phyloP scores from a whole-genome alignment of 2,329 filamentous ascomycete genomes.

The Emydomyces testavorans region DNA sequence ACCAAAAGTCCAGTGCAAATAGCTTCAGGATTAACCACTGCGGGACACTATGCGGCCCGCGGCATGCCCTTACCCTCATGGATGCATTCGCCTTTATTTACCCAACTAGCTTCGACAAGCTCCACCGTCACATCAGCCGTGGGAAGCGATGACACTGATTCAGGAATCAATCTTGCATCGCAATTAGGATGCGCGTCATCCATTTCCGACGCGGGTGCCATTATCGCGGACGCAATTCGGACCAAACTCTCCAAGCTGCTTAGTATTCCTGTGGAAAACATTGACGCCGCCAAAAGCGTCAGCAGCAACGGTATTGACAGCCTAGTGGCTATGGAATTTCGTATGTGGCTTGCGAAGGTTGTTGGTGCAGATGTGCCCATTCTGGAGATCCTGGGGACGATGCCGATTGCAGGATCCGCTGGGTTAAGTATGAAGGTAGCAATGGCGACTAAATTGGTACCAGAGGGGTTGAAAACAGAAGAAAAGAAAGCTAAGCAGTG shows the following conservation, averaged over 20 bases:
- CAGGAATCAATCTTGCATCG: constrained; percentile 5
- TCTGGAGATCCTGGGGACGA: constrained; percentile 16
- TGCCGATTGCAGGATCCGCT: constrained; percentile 6
- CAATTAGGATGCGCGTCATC: constrained; percentile 3
- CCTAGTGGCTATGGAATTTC: constrained; percentile 25
- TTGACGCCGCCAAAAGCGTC: constrained; percentile 14
- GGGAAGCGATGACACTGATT: constrained; percentile 1
- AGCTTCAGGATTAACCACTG: constrained; percentile 5
- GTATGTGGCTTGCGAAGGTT: constrained; percentile 22
- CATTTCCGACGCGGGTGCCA: neutral
- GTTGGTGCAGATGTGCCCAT: constrained; percentile 21
- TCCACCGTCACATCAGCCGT: neutral
- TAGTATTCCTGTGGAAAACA: constrained; percentile 11
- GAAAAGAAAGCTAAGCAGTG: neutral
- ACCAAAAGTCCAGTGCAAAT: constrained; percentile 7
- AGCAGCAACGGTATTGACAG: constrained; percentile 21
- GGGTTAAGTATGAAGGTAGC: constrained; percentile 7
- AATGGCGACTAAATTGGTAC: constrained; percentile 4
- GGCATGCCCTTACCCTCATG: constrained; percentile 17
- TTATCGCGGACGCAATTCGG: constrained; percentile 9
- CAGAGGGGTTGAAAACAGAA: constrained; percentile 3
- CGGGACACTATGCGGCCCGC: constrained; percentile 4
- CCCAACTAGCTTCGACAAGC: constrained; percentile 9
- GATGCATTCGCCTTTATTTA: constrained; percentile 22
- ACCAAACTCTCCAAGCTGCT: constrained; percentile 10